Evolutionary conservation across 1,139 yeast species (phyloP).

Genomic region (Yamadazyma jaroonii): DNA sequence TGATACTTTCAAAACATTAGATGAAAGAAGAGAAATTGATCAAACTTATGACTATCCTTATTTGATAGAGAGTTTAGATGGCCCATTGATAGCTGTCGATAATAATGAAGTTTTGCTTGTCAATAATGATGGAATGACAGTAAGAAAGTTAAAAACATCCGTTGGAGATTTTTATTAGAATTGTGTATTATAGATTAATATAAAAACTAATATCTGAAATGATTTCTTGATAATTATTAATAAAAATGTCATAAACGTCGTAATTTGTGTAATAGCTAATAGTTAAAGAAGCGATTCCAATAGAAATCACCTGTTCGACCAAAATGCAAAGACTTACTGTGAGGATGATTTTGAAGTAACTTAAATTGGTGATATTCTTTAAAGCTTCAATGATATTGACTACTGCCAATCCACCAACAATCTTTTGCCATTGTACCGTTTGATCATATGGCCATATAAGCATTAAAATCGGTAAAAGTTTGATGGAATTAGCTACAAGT

Average conservation of each 20-base stretch:
- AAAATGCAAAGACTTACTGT: constrained; percentile 7
- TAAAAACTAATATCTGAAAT: background rate
- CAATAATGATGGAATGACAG: constrained; percentile 50
- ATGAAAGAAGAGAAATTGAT: constrained; percentile 63
- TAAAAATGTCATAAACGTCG: constrained; percentile 7
- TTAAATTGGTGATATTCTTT: constrained; percentile 41
- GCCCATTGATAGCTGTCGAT: constrained; percentile 75
- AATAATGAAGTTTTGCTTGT: constrained; percentile 61
- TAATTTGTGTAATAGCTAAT: constrained; percentile 3
- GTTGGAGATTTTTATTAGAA: constrained; percentile 12
- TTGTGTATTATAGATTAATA: constrained; percentile 1
- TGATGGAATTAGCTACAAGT: constrained; percentile 72
- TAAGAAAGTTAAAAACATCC: constrained; percentile 16
- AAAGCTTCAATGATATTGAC: constrained; percentile 68
- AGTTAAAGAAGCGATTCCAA: background rate
- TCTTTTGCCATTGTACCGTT: constrained; percentile 58
- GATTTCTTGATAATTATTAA: constrained; percentile 7
- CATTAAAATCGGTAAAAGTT: constrained; percentile 89
- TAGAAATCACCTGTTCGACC: constrained; percentile 5
- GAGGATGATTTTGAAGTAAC: constrained; percentile 8
- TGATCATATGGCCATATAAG: constrained; percentile 93
- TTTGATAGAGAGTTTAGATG: constrained; percentile 65
- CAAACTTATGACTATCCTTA: constrained; percentile 78
- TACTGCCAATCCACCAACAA: constrained; percentile 61
- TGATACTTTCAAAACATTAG: constrained; percentile 43